phyloP scores from a whole-genome alignment of 129 eudicot species.

The Apium graveolens region DNA sequence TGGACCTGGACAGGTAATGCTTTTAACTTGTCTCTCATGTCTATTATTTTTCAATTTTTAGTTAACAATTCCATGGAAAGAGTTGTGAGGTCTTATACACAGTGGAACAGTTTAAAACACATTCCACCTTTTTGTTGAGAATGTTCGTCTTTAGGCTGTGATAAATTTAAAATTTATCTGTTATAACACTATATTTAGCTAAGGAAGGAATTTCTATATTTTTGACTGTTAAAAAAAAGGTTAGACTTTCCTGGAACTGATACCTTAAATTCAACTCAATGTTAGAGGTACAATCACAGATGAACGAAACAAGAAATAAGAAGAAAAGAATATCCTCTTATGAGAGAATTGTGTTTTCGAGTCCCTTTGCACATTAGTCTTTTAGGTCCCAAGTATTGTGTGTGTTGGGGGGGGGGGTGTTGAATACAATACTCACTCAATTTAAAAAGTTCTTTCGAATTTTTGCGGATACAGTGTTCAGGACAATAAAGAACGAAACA shows the following conservation, averaged over 20 bases:
- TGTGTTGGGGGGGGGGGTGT: no score
- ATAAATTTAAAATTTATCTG: neutral
- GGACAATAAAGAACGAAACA: no score
- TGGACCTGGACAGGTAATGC: slow-evolving; percentile 82
- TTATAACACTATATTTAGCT: neutral
- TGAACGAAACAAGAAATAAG: no score
- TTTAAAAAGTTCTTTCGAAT: no score
- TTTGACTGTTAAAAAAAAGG: neutral
- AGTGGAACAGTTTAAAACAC: neutral
- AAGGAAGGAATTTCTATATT: neutral
- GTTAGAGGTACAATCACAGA: neutral
- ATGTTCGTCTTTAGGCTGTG: neutral
- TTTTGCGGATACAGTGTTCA: no score
- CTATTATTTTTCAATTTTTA: neutral
- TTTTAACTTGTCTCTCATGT: neutral
- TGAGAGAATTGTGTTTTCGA: neutral
- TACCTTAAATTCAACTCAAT: neutral
- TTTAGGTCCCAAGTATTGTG: no score
- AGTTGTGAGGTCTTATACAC: neutral
- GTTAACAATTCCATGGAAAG: neutral
- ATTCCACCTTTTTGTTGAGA: neutral
- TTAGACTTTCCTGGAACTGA: neutral
- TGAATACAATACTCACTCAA: no score
- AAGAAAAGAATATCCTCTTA: no score
- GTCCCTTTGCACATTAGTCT: neutral